Conservation (phyloP, 192 early-diverging fungal genomes). For the Mortierella alpina region DNA sequence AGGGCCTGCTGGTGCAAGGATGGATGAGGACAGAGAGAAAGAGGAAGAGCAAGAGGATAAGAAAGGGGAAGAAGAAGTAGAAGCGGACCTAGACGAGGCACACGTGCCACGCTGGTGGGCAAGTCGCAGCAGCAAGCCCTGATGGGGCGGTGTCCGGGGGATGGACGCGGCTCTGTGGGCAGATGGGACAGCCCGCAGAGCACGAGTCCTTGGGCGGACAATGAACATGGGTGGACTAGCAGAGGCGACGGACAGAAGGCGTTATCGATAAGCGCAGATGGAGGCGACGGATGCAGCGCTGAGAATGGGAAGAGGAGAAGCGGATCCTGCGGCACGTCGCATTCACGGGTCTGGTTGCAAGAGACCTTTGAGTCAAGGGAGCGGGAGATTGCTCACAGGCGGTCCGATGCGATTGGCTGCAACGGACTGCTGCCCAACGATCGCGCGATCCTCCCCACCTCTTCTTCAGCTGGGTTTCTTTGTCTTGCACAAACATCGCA, state of each 20-base stretch:
- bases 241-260: not conserved
- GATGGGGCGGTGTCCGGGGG: conserved; percentile 4
- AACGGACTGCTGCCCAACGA: too few species aligned
- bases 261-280: not conserved
- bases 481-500: too few species aligned
- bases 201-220: conserved; percentile 44
- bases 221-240: conserved; percentile 42
- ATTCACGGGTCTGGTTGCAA: too few species aligned
- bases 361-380: too few species aligned
- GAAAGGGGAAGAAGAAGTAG: conserved; percentile 5
- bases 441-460: too few species aligned
- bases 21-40: not conserved
- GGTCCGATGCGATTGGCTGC: too few species aligned
- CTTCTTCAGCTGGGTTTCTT: too few species aligned
- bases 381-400: too few species aligned
- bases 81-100: not conserved
- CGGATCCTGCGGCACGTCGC: too few species aligned
- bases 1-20: not conserved
- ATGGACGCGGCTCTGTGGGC: not conserved
- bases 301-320: not conserved
- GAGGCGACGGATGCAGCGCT: not conserved
- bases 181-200: not conserved
- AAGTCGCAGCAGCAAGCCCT: not conserved
- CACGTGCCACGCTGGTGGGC: not conserved
- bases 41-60: not conserved